A percentile compares a stretch with the other conserved stretches of the same genome.
phyloP scores from a whole-genome alignment of 805 yeast genomes.

The Wickerhamiella nectarea region DNA sequence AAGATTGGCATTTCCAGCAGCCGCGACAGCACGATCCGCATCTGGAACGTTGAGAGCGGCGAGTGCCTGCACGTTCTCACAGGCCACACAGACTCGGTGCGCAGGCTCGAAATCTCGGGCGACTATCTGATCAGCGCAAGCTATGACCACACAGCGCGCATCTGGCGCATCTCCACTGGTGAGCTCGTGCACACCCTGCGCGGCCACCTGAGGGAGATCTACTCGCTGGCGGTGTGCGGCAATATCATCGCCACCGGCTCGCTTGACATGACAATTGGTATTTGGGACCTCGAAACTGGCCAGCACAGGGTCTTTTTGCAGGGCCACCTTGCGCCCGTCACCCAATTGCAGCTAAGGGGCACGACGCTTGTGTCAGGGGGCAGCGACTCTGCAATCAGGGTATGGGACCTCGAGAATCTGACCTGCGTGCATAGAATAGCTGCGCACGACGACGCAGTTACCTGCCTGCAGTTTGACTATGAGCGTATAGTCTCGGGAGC shows the following conservation, averaged over 20 bases:
- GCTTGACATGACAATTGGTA: conserved; percentile 83
- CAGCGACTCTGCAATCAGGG: conserved; percentile 64
- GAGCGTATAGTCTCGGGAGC: conserved; percentile 32
- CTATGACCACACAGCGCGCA: conserved; percentile 76
- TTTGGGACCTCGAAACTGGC: conserved; percentile 90
- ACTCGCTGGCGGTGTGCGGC: conserved; percentile 90
- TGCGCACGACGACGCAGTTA: conserved; percentile 33
- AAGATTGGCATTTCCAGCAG: conserved; percentile 75
- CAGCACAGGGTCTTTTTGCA: conserved; percentile 56
- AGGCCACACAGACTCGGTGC: conserved; percentile 61
- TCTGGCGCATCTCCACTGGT: conserved; percentile 88
- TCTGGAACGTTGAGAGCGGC: conserved; percentile 93
- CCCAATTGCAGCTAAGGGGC: conserved; percentile 62
- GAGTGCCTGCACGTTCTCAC: conserved; percentile 56
- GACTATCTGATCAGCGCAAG: conserved; percentile 81
- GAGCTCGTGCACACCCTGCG: conserved; percentile 76
- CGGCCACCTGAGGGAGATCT: conserved; percentile 81
- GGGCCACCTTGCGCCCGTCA: conserved; percentile 90
- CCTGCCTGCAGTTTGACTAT: conserved; percentile 30
- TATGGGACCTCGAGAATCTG: conserved; percentile 72
- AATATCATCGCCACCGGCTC: conserved; percentile 87
- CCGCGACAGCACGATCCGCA: conserved; percentile 77
- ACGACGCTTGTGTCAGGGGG: conserved; percentile 74
- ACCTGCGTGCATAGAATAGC: conserved; percentile 54
- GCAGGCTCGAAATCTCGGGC: conserved; percentile 41